Base-by-base conservation (phyloP, 352 stramenopile species). In the Globisporangium irregulare region DNA sequence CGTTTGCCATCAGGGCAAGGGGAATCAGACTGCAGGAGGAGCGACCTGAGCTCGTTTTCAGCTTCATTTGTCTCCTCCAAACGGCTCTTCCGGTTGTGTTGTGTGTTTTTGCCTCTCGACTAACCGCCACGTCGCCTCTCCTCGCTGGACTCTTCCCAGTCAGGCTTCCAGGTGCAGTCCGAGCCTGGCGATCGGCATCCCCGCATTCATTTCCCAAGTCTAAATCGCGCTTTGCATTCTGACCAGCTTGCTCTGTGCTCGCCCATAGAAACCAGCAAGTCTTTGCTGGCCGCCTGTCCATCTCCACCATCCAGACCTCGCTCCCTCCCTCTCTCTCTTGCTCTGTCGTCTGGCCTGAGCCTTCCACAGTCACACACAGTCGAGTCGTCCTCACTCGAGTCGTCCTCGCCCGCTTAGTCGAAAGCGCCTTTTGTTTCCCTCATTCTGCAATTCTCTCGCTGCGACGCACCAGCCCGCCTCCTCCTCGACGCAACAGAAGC, bases 401-500 rank as follows among this genome's bases (percentile, higher is more conserved):
- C 51, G 63, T 68, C 55, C 55, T 72, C 60, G 60, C 22, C 24
- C 59, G 66, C 68, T 73, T 73, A 73, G 68, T 73, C 68, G 68
- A 73, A 64, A 50, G 24, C 32, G 18, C 50, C 32, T 43, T 7
- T 29, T 27, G 18, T 12, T 59, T 36, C 20, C 32, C 56, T 69
- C 68, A 73, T 70, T 73, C 34, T 27, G 18, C 34, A 66, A 73
- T 63, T 62, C 24, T 24, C 57, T 29, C 59, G 55, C 34, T 56
- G 5, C 34, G 62, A 62, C 69, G 48, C 72, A 68, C 34, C 9
- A 24, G 29, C 9, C 6, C 29, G 5, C 22, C 18, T 38, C 59
- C 50, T 34, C 36, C 24, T 36, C 53, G 22, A 46, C 15, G 18
- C 36, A 43, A 14, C 3, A 51, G 43, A 62, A 48, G 57, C 57